Conservation (phyloP, 768 basidiomycete species). For the Lactifluus volemus region DNA sequence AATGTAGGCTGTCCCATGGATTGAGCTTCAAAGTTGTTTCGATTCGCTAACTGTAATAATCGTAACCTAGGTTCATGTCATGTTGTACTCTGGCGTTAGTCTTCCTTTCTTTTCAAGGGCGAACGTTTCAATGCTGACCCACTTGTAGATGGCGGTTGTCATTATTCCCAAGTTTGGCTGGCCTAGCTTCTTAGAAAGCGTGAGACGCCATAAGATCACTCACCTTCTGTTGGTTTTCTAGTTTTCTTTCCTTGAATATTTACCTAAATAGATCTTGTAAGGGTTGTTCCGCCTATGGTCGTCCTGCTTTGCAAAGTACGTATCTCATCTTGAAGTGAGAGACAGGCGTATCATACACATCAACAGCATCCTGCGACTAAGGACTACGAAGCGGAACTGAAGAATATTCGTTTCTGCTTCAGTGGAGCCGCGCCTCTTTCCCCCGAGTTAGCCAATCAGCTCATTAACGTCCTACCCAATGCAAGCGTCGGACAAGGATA, state of each 20-base stretch:
- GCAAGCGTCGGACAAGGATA: constrained; percentile 54
- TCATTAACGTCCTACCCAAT: constrained; percentile 45
- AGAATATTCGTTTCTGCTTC: constrained; percentile 23
- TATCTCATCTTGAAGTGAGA: not conserved
- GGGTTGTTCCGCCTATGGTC: constrained; percentile 25
- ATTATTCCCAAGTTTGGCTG: constrained; percentile 30
- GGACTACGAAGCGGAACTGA: constrained; percentile 24
- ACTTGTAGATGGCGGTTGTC: constrained; percentile 24
- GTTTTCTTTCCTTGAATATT: not conserved
- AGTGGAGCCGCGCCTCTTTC: constrained; percentile 31
- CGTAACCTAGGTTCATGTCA: constrained; percentile 22
- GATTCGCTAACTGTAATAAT: not conserved
- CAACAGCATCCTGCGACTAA: constrained; percentile 25
- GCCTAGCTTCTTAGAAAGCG: constrained; percentile 28
- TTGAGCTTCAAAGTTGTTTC: not conserved
- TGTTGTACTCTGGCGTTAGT: constrained; percentile 24
- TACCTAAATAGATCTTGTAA: not conserved
- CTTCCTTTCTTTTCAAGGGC: not conserved
- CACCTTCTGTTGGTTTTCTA: constrained; percentile 26
- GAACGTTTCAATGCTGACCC: not conserved
- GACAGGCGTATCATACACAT: not conserved
- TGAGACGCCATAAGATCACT: constrained; percentile 26
- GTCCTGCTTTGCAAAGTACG: constrained; percentile 27
- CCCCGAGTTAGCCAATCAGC: constrained; percentile 29
- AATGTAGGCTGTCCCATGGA: constrained; percentile 8